A percentile compares a stretch with the other conserved stretches of the same genome.
Evolutionary conservation across 106 monocot genomes (phyloP).

Genomic region (Phalaenopsis equestris): DNA sequence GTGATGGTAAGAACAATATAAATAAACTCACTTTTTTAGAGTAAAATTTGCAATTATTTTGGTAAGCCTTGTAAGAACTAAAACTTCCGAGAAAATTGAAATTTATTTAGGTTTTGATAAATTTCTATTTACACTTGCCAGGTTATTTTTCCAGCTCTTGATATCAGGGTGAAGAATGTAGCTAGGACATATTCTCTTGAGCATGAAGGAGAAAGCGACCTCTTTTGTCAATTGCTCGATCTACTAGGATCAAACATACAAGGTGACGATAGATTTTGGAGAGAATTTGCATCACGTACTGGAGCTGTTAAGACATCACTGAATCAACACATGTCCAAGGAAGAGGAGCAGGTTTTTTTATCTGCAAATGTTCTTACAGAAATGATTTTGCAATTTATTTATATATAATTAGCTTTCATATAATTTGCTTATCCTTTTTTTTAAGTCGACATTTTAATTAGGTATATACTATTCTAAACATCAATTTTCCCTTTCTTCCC

Average conservation of each 20-base stretch:
- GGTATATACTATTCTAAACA: not conserved
- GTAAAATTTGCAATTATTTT: too few species aligned
- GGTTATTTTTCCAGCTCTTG: slow-evolving; percentile 99
- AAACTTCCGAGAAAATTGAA: too few species aligned
- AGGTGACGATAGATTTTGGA: slow-evolving; percentile 48
- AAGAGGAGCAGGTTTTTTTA: slow-evolving; percentile 84
- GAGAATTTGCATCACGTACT: slow-evolving; percentile 87
- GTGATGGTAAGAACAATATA: too few species aligned
- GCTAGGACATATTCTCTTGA: slow-evolving; percentile 91
- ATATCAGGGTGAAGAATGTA: slow-evolving; percentile 93
- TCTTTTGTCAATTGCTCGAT: slow-evolving; percentile 67
- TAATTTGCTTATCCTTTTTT: not conserved
- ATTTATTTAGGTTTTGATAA: too few species aligned
- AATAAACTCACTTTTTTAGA: too few species aligned
- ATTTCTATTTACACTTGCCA: slow-evolving; percentile 8
- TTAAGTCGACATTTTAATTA: not conserved
- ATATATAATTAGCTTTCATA: not conserved
- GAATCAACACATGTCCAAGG: slow-evolving; percentile 93
- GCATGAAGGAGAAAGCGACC: slow-evolving; percentile 87
- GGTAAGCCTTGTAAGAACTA: too few species aligned
- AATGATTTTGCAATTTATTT: not conserved
- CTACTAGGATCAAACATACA: slow-evolving; percentile 49
- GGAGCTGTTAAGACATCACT: slow-evolving; percentile 90
- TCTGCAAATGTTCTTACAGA: not conserved
- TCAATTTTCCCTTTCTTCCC: not conserved